Conservation (phyloP, 2,329 filamentous ascomycete species). For the Fusarium sp. region DNA sequence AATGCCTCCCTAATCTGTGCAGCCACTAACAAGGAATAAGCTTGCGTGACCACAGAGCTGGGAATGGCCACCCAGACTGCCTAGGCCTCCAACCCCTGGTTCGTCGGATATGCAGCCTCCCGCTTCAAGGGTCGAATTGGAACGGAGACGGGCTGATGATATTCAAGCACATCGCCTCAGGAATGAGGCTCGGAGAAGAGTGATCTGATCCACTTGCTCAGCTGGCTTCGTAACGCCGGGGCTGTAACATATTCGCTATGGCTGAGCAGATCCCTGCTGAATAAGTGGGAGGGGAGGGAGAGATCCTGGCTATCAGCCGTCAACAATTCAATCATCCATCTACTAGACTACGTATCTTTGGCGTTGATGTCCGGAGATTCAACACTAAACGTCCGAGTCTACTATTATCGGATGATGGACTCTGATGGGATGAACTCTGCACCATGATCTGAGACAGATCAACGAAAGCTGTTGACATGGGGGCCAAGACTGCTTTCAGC, state of each 20-base stretch:
- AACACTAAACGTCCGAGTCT: too few species aligned
- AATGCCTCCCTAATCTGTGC: constrained; percentile 30
- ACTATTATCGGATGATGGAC: too few species aligned
- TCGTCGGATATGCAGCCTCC: constrained; percentile 40
- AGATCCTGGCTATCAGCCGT: too few species aligned
- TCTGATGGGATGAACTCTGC: too few species aligned
- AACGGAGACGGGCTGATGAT: constrained; percentile 9
- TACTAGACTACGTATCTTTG: too few species aligned
- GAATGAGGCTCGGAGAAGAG: constrained; percentile 4
- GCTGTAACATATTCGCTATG: background rate
- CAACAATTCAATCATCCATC: too few species aligned
- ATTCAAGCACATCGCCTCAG: background rate
- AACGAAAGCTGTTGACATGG: background rate
- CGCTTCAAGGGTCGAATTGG: constrained; percentile 18
- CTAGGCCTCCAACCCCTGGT: constrained; percentile 22
- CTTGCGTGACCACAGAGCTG: constrained; percentile 31
- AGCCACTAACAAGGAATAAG: constrained; percentile 29
- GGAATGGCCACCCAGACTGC: constrained; percentile 17
- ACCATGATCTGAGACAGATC: background rate
- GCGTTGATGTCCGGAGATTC: too few species aligned
- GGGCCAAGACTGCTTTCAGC: background rate
- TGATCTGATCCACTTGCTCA: constrained; percentile 17
- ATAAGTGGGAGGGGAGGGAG: constrained; percentile 1
- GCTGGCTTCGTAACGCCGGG: constrained; percentile 4
- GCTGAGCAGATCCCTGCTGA: constrained; percentile 19